Percentiles rank a stretch among this genome's conserved stretches.
Conservation (phyloP, 306 rosid species). For the Carpinus fangiana region DNA sequence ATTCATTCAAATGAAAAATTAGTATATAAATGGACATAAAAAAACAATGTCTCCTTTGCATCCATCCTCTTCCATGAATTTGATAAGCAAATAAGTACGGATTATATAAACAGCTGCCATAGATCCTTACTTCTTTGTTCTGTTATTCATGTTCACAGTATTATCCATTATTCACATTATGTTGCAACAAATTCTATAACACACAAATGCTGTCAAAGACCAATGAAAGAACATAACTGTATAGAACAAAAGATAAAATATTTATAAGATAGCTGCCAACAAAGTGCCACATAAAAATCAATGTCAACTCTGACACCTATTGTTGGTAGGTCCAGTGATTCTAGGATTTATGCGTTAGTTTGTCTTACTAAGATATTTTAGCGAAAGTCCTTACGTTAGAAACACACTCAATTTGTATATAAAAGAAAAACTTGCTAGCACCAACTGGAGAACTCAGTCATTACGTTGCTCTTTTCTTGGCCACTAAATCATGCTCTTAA, state of each 20-base stretch:
- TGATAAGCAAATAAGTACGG: not conserved
- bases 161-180: not conserved
- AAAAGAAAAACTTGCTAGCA: not conserved
- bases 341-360: not conserved
- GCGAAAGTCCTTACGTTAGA: not conserved
- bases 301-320: not conserved
- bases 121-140: not conserved
- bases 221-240: not conserved
- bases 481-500: not conserved
- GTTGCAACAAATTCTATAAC: not conserved
- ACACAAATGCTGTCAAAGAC: not conserved
- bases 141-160: not conserved
- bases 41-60: not conserved
- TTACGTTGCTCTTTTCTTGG: not conserved
- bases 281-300: not conserved
- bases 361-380: not conserved
- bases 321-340: not conserved
- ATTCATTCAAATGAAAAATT: not conserved
- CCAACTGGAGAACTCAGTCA: not conserved
- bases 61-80: not conserved
- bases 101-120: not conserved
- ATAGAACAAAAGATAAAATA: not conserved
- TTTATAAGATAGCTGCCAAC: not conserved
- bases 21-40: not conserved
- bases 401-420: not conserved